A percentile compares a stretch with the other conserved stretches of the same genome.
phyloP scores from a whole-genome alignment of 2,329 filamentous ascomycete genomes.

The Penicillium palitans region DNA sequence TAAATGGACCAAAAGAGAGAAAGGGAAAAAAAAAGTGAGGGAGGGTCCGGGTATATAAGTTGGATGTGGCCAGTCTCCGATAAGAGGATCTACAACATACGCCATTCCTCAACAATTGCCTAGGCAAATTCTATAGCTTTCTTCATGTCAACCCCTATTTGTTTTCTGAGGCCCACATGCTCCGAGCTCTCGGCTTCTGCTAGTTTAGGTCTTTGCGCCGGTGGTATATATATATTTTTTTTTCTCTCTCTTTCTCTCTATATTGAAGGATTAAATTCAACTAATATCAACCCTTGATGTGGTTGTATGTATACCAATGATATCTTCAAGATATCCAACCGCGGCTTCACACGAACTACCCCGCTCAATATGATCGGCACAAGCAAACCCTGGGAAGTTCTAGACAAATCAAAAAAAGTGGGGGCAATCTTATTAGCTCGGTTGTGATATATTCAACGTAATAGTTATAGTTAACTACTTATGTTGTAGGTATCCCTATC shows the following conservation, averaged over 20 bases:
- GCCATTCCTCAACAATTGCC: background rate
- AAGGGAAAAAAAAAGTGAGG: background rate
- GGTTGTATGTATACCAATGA: no score
- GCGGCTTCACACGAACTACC: slow-evolving; percentile 12
- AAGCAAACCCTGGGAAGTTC: background rate
- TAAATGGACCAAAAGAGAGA: background rate
- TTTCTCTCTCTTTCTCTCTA: no score
- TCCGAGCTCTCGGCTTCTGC: slow-evolving; percentile 6
- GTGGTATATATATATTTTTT: no score
- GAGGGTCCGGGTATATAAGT: background rate
- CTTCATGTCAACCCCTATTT: background rate
- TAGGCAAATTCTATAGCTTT: background rate
- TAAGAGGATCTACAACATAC: no score
- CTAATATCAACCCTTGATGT: background rate
- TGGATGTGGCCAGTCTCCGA: background rate
- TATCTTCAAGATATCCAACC: background rate
- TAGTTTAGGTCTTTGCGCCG: background rate
- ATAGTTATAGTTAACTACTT: no score
- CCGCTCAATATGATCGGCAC: background rate
- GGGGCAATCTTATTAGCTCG: no score
- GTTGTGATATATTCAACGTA: no score
- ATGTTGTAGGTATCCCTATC: no score
- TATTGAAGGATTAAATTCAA: no score
- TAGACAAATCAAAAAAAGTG: background rate
- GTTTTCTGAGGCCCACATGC: background rate